Evolutionary conservation across 768 basidiomycete genomes (phyloP).

Genomic region (Hypsizygus marmoreus): DNA sequence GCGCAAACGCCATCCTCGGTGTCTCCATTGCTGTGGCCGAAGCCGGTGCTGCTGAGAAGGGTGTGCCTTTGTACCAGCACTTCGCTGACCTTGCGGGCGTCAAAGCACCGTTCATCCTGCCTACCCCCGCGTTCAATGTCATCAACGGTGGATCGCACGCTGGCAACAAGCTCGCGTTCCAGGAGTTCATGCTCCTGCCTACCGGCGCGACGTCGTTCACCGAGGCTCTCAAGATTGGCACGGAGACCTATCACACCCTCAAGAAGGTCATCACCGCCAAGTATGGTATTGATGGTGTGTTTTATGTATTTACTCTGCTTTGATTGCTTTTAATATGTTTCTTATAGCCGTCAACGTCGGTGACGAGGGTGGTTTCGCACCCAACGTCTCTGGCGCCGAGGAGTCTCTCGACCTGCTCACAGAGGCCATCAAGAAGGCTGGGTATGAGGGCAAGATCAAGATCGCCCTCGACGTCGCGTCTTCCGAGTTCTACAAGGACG

Average conservation of each 20-base stretch:
- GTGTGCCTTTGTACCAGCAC: conserved; percentile 93
- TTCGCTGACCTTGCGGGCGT: conserved; percentile 95
- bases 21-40: conserved; percentile 94
- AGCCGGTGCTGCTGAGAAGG: conserved; percentile 94
- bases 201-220: conserved; percentile 90
- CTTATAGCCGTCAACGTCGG: conserved; percentile 92
- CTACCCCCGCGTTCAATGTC: conserved; percentile 95
- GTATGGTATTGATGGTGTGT: conserved; percentile 94
- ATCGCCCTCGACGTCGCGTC: conserved; percentile 98
- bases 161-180: conserved; percentile 99
- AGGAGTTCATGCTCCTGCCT: conserved; percentile 99
- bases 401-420: conserved; percentile 95
- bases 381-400: conserved; percentile 95
- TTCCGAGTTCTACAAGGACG: conserved; percentile 99
- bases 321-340: conserved; percentile 15
- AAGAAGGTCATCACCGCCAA: conserved; percentile 99
- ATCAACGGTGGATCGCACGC: conserved; percentile 99
- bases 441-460: conserved; percentile 98
- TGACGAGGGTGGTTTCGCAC: conserved; percentile 99
- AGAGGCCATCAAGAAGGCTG: conserved; percentile 97
- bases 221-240: conserved; percentile 98
- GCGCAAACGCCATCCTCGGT: conserved; percentile 98
- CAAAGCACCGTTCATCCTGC: conserved; percentile 91
- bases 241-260: conserved; percentile 96
- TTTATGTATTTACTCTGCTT: conserved; percentile 6